Evolutionary conservation across 495 filamentous ascomycete genomes (phyloP).

Genomic region (Lophiostoma macrostomum): DNA sequence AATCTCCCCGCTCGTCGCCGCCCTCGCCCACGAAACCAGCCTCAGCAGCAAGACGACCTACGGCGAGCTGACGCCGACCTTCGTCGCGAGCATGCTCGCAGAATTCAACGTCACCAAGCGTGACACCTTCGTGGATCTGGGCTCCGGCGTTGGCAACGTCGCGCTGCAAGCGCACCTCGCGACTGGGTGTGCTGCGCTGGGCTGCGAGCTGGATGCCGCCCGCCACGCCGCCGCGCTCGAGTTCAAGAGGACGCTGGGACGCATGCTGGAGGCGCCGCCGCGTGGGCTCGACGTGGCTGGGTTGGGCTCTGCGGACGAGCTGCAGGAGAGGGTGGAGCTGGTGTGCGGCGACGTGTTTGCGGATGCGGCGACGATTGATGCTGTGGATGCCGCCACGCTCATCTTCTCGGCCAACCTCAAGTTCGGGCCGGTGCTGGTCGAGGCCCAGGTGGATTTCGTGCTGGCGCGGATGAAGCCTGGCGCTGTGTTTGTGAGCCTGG

Average conservation of each 20-base stretch:
- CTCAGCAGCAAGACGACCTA: background rate
- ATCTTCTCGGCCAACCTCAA: constrained; percentile 3
- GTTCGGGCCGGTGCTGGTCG: background rate
- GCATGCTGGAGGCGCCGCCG: background rate
- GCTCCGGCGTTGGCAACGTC: constrained; percentile 91
- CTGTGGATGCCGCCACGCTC: background rate
- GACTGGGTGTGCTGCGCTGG: constrained; percentile 83
- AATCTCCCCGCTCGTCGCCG: background rate
- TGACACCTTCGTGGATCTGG: constrained; percentile 87
- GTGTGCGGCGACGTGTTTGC: background rate
- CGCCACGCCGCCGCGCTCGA: background rate
- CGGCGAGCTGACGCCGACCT: background rate
- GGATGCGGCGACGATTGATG: background rate
- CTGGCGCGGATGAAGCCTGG: constrained; percentile 1
- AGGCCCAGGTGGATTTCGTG: background rate
- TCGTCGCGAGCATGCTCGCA: background rate
- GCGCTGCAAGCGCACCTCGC: constrained; percentile 89
- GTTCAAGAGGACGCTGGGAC: background rate
- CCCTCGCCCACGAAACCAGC: background rate
- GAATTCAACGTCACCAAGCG: constrained; percentile 55
- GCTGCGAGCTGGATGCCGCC: constrained; percentile 34
- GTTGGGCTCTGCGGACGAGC: background rate
- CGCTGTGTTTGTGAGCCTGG: constrained; percentile 10
- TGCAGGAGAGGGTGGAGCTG: background rate
- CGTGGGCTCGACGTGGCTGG: background rate